Base-by-base conservation (phyloP, 2,329 filamentous ascomycete species). In the Stachybotrys elegans region DNA sequence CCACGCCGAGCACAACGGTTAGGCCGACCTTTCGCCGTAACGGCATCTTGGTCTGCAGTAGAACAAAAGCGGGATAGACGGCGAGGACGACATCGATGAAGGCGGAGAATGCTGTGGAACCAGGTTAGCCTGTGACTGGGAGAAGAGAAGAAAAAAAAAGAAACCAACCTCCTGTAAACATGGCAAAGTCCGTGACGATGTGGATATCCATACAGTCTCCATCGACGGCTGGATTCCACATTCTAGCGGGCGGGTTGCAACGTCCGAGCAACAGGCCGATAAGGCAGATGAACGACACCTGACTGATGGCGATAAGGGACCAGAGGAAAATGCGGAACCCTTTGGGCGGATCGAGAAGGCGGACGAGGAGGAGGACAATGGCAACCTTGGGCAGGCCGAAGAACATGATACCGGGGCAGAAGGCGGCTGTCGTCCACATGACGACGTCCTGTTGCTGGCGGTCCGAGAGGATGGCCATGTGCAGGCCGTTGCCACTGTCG, bases 381-480 rank as follows among this genome's bases (percentile, higher is more conserved):
- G 57, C 59, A 4, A 62, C 45, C 39, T 62, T 62, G 2, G 58
- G 58, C 4, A 62, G 17, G 2, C 51, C 52, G 32, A 59, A 56
- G 5, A 57, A 51, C 17, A 57, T 29, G 29, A 62, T 50, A 12
- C 58, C 57, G 3, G 57, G 57, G 12, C 48, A 43, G 44, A 58
- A 60, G 21, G 50, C 57, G 4, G 53, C 47, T 34, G 53, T 53
- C 2, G 54, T 60, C 45, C 51, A 62, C 6, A 51, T 31, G n/a
- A 52, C 43, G 23, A 40, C 38, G 9, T n/a, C 38, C 3, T 19
- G 4, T 40, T 23, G 38, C 7, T 40, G 12, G 14, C 29, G 22
- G 22, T 23, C 14, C 22, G 22, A 27, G 11, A 40, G 22, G 4
- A 23, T 23, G n/a, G 38, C 13, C 38, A 40, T 40, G 16, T 40